These are phyloP conservation scores for Mortierella sp. DNA, from an alignment of 371 early-diverging fungal genomes.

Conservation along the genomic window DNA sequence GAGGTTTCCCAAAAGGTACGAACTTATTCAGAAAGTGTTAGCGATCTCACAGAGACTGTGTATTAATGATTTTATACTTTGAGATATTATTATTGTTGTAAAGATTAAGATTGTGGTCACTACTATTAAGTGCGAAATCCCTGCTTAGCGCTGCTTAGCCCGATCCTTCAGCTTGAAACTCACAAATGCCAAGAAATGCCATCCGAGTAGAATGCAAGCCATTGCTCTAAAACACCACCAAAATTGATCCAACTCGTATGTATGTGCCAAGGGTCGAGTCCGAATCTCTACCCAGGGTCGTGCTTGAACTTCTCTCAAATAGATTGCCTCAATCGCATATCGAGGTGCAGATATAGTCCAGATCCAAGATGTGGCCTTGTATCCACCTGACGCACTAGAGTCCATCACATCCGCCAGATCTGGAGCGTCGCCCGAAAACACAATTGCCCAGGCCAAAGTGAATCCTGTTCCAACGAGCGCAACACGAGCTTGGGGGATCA, in stretches of 20 bases:
- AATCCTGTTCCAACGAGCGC: slow-evolving; percentile 61
- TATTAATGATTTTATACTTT: background rate
- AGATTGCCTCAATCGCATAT: slow-evolving; percentile 67
- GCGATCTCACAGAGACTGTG: background rate
- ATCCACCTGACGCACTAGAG: slow-evolving; percentile 43
- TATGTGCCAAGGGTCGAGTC: slow-evolving; percentile 27
- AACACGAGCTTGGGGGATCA: slow-evolving; percentile 54
- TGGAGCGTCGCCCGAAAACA: slow-evolving; percentile 63
- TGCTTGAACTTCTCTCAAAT: slow-evolving; percentile 60
- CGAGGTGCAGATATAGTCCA: slow-evolving; percentile 62
- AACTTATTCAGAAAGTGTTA: too few relatives aligned
- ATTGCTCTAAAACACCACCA: slow-evolving; percentile 54
- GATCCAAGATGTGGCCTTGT: slow-evolving; percentile 42
- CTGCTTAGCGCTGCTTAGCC: slow-evolving; percentile 45
- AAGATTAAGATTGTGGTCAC: too few relatives aligned
- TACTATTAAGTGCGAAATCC: too few relatives aligned
- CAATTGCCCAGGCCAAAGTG: slow-evolving; percentile 64
- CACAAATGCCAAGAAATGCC: slow-evolving; percentile 61
- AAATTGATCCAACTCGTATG: slow-evolving; percentile 45
- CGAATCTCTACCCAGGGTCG: slow-evolving; percentile 57
- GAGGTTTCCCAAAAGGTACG: too few relatives aligned
- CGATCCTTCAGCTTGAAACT: slow-evolving; percentile 62
- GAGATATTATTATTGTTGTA: too few relatives aligned
- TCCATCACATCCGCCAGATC: slow-evolving; percentile 54
- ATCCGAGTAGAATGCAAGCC: slow-evolving; percentile 54